Evolutionary conservation across 805 yeast genomes (phyloP).

Genomic region (Nakazawaea pomicola): DNA sequence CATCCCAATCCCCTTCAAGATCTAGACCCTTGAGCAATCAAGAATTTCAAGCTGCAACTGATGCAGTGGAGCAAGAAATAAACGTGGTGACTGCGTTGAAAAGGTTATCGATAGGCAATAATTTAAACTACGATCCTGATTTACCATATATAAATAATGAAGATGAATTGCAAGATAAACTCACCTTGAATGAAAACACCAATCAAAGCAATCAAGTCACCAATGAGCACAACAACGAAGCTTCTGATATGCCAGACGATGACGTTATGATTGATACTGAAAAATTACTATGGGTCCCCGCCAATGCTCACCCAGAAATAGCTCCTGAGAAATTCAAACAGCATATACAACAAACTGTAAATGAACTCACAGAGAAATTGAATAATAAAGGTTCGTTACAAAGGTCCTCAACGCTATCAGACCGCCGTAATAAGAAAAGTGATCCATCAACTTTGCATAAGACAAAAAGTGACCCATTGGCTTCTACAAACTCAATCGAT

Average conservation of each 20-base stretch:
- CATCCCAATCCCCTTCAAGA: neutral
- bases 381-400: slow-evolving; percentile 18
- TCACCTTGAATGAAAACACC: slow-evolving; percentile 15
- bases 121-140: slow-evolving; percentile 65
- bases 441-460: slow-evolving; percentile 8
- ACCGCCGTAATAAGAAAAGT: slow-evolving; percentile 4
- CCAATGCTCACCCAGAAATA: slow-evolving; percentile 88
- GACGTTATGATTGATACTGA: slow-evolving; percentile 30
- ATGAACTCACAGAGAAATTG: slow-evolving; percentile 40
- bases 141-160: slow-evolving; percentile 38
- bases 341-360: slow-evolving; percentile 58
- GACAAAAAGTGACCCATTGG: slow-evolving; percentile 9
- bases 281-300: slow-evolving; percentile 89
- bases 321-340: slow-evolving; percentile 82
- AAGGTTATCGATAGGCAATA: slow-evolving; percentile 64
- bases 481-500: too few relatives aligned
- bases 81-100: slow-evolving; percentile 70
- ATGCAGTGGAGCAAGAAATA: slow-evolving; percentile 70
- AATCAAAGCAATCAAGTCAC: slow-evolving; percentile 10
- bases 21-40: slow-evolving; percentile 22
- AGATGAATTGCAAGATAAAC: slow-evolving; percentile 15
- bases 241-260: slow-evolving; percentile 10
- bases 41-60: slow-evolving; percentile 57
- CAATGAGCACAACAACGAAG: slow-evolving; percentile 13
- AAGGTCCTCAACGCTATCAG: slow-evolving; percentile 14